Evolutionary conservation across 139 green algal species (phyloP).

Genomic region (Diplosphaera chodatii): DNA sequence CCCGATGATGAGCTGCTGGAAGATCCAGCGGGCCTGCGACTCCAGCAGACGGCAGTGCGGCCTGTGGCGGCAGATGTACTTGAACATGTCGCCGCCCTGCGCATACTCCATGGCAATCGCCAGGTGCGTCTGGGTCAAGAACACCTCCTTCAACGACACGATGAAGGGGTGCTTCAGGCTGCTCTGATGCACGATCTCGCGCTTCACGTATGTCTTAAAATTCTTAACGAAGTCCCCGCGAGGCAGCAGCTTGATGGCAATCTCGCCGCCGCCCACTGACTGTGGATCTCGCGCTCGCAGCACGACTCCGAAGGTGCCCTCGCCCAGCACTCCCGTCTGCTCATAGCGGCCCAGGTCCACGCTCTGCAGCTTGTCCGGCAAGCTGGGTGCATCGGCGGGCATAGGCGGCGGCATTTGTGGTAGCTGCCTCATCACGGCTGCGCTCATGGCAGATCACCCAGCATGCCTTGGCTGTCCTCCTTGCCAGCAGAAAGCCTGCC

Average conservation of each 20-base stretch:
- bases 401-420: not conserved
- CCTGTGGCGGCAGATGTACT: conserved; percentile 23
- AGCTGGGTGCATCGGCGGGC: not conserved
- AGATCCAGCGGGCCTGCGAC: conserved; percentile 41
- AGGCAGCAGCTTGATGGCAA: conserved; percentile 44
- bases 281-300: conserved; percentile 21
- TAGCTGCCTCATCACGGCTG: not conserved
- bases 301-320: conserved; percentile 34
- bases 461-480: not conserved
- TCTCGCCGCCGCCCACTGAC: conserved; percentile 1
- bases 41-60: conserved; percentile 2
- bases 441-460: not conserved
- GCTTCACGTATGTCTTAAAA: conserved; percentile 37
- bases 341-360: conserved; percentile 15
- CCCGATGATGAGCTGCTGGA: conserved; percentile 57
- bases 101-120: conserved; percentile 60
- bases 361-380: conserved; percentile 2
- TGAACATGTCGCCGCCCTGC: conserved; percentile 61
- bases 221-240: conserved; percentile 24
- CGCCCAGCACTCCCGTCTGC: conserved; percentile 22
- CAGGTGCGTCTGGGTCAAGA: conserved; percentile 42
- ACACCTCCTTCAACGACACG: conserved; percentile 35
- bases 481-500: no score
- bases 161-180: conserved; percentile 50
- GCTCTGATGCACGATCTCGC: conserved; percentile 52